Conservation (phyloP, 202 grass and related monocot genomes). For the Elaeis oleifera region DNA sequence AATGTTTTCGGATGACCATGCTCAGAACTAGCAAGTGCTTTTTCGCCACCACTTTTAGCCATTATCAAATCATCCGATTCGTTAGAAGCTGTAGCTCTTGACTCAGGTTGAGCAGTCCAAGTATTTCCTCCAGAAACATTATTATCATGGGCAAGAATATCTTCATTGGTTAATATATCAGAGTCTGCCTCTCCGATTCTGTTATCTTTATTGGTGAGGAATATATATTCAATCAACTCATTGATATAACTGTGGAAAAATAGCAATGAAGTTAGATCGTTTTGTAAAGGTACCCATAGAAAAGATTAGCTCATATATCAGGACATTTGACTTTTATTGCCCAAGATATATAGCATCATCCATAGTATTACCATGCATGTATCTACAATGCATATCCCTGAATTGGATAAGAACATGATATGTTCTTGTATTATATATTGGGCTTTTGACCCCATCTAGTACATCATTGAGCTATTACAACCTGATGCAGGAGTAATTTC, state of each 20-base stretch:
- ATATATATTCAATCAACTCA: conserved; percentile 69
- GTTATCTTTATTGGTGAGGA: conserved; percentile 48
- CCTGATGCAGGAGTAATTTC: too few relatives aligned
- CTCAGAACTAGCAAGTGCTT: conserved; percentile 22
- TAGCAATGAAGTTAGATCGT: too few relatives aligned
- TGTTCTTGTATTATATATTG: too few relatives aligned
- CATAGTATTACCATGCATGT: too few relatives aligned
- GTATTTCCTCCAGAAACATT: conserved; percentile 35
- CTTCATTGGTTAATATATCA: conserved; percentile 33
- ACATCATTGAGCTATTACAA: too few relatives aligned
- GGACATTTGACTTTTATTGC: too few relatives aligned
- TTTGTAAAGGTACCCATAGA: too few relatives aligned
- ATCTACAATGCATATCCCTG: too few relatives aligned
- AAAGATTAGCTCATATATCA: too few relatives aligned
- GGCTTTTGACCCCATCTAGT: too few relatives aligned
- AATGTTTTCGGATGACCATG: conserved; percentile 31
- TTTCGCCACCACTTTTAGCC: conserved; percentile 32
- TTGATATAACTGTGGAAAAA: conserved; percentile 63
- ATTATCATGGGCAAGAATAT: conserved; percentile 24
- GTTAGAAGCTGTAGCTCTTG: conserved; percentile 16
- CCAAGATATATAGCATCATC: too few relatives aligned
- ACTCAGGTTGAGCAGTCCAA: conserved; percentile 34
- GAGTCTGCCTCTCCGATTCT: conserved; percentile 31
- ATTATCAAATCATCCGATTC: conserved; percentile 27
- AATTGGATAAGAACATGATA: too few relatives aligned